Evolutionary conservation across 441 rosid genomes (phyloP).

Genomic region (Metrosideros polymorpha): DNA sequence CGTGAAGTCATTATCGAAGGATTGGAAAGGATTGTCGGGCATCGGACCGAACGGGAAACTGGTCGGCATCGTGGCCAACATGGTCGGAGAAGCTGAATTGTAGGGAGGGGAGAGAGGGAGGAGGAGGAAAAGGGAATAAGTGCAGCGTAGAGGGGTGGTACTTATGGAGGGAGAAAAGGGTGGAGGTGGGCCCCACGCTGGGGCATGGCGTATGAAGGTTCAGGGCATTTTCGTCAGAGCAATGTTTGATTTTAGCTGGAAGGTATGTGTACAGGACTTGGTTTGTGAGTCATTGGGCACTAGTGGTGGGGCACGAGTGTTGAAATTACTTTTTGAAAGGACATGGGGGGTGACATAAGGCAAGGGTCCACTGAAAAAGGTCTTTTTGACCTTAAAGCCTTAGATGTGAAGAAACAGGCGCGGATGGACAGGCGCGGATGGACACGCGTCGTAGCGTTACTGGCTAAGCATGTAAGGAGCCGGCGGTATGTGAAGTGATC

Average conservation of each 20-base stretch:
- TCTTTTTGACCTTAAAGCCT: slow-evolving; percentile 15
- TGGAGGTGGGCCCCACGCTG: background rate
- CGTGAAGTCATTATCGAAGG: slow-evolving; percentile 33
- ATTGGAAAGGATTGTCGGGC: slow-evolving; percentile 24
- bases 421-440: slow-evolving; percentile 4
- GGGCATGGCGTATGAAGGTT: background rate
- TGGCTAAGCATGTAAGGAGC: background rate
- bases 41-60: slow-evolving; percentile 16
- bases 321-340: background rate
- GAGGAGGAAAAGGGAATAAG: slow-evolving; percentile 90
- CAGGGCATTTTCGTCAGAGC: background rate
- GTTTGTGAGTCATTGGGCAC: background rate
- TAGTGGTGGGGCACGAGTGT: slow-evolving; percentile 1
- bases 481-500: background rate
- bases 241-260: background rate
- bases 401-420: slow-evolving; percentile 42
- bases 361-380: slow-evolving; percentile 9
- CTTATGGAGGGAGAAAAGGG: slow-evolving; percentile 29
- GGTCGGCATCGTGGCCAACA: slow-evolving; percentile 47
- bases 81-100: slow-evolving; percentile 9
- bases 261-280: background rate
- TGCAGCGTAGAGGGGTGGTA: slow-evolving; percentile 41
- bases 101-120: slow-evolving; percentile 26
- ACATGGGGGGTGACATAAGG: slow-evolving; percentile 10
- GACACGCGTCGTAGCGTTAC: background rate